phyloP scores from a whole-genome alignment of 2,329 filamentous ascomycete genomes.

The Huntiella savannae region DNA sequence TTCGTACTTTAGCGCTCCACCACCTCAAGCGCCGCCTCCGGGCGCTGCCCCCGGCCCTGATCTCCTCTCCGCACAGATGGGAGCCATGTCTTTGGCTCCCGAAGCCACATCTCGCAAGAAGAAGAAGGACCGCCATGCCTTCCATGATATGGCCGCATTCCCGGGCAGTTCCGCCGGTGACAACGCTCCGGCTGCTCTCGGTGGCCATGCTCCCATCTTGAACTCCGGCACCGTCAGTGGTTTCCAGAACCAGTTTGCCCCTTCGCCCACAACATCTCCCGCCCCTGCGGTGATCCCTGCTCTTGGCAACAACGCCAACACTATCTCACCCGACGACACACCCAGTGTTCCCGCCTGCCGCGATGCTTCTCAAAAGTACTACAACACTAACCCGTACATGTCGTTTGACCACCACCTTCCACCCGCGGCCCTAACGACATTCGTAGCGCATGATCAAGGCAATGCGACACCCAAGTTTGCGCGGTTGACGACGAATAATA shows the following conservation, averaged over 20 bases:
- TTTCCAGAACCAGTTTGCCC: slow-evolving; percentile 20
- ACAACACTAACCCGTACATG: slow-evolving; percentile 72
- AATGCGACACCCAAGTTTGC: slow-evolving; percentile 92
- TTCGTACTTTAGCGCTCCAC: background rate
- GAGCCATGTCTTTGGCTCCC: slow-evolving; percentile 42
- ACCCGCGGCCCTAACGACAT: slow-evolving; percentile 72
- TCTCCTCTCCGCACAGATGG: slow-evolving; percentile 53
- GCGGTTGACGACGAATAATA: slow-evolving; percentile 80
- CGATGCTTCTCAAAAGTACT: slow-evolving; percentile 67
- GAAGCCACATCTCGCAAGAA: slow-evolving; percentile 38
- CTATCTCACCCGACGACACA: slow-evolving; percentile 79
- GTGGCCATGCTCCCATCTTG: slow-evolving; percentile 15
- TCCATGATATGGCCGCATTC: slow-evolving; percentile 60
- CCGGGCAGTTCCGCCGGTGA: slow-evolving; percentile 48
- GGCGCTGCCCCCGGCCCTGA: slow-evolving; percentile 19
- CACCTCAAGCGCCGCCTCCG: background rate
- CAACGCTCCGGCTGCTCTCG: slow-evolving; percentile 40
- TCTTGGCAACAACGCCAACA: slow-evolving; percentile 19
- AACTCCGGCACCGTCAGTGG: slow-evolving; percentile 5
- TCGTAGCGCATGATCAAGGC: slow-evolving; percentile 87
- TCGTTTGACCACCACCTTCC: slow-evolving; percentile 90
- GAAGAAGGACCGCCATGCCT: slow-evolving; percentile 91
- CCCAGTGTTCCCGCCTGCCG: slow-evolving; percentile 76
- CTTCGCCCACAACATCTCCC: slow-evolving; percentile 27
- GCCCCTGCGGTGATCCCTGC: slow-evolving; percentile 16